These are phyloP conservation scores for Trichomonas tenax DNA, from an alignment of 208 protist genomes.

Conservation along the genomic window DNA sequence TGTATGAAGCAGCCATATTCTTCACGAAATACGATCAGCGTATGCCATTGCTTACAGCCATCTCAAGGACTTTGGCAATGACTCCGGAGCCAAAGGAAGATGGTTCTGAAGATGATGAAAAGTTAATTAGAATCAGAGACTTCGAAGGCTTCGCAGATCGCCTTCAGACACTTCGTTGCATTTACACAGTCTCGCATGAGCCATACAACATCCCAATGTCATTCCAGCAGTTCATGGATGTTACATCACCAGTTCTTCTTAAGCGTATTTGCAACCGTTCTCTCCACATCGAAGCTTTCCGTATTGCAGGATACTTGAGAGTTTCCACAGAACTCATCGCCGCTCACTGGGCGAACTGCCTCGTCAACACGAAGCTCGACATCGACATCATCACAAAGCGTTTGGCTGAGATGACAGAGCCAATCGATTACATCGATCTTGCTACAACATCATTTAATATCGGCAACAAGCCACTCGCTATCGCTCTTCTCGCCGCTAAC, in stretches of 20 bases:
- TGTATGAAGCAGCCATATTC: background rate
- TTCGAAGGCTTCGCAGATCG: background rate
- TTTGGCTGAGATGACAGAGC: background rate
- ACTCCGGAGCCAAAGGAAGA: background rate
- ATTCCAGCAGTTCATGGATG: background rate
- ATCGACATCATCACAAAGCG: background rate
- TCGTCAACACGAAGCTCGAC: background rate
- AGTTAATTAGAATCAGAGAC: background rate
- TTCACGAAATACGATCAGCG: background rate
- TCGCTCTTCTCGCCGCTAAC: background rate
- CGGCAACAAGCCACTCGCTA: background rate
- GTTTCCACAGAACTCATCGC: background rate
- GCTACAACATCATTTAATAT: background rate
- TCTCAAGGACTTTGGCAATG: background rate
- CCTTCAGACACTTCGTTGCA: background rate
- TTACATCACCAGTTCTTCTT: background rate
- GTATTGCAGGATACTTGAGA: background rate
- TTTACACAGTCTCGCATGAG: background rate
- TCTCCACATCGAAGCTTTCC: background rate
- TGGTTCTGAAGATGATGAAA: background rate
- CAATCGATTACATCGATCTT: background rate
- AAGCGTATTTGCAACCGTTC: background rate
- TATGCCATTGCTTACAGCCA: background rate
- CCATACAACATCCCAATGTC: background rate
- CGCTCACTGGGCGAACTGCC: background rate